Base-by-base conservation (phyloP, 345 rosid species). In the Trapa incisa region DNA sequence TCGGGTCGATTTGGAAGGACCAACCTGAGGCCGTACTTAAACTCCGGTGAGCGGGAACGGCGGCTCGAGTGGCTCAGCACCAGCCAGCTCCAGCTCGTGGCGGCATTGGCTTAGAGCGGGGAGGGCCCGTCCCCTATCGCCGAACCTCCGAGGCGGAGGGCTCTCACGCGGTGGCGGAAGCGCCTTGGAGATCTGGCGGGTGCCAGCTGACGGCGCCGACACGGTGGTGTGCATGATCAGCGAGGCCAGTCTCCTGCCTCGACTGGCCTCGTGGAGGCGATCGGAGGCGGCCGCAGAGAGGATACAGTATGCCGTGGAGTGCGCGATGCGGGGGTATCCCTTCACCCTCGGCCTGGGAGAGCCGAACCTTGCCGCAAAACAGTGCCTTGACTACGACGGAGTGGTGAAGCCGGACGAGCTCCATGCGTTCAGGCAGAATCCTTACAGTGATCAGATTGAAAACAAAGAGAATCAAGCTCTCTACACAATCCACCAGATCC, bases 281-380 rank as follows among this genome's bases (percentile, higher is more conserved):
- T 81, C 99, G 3, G 88, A 85, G 56, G 85, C 84, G 2, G 50
- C 79, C 4, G 97, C 97, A 3, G 75, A 77, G 81, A 88, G 83
- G 74, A 81, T 89, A 57, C 71, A 81, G 41, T 82, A 76, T 67
- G 64, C 87, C 54, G 81, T 94, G 67, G 97, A 94, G 78, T 81
- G 84, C 76, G 86, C 83, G 83, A 84, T 91, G 91, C 71, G 89
- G 68, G 58, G 83, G 72, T 87, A 93, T 47, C 78, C 81, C 4
- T 94, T 82, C 82, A 87, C 99, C 36, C 80, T 94, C 0, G 99
- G 99, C 3, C 66, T 94, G 33, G 96, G 99, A 0, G 99, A 94
- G 72, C 96, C 89, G 0, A 94, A 94, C 75, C 79, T 94, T 32
- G 56, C 61, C 48, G 65, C 65, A 15, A 82, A 82, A 43, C 85